Percentiles rank a stretch among this genome's conserved stretches.
Evolutionary conservation across 768 basidiomycete species (phyloP).

Genomic region (Coprinopsis strossmayeri): DNA sequence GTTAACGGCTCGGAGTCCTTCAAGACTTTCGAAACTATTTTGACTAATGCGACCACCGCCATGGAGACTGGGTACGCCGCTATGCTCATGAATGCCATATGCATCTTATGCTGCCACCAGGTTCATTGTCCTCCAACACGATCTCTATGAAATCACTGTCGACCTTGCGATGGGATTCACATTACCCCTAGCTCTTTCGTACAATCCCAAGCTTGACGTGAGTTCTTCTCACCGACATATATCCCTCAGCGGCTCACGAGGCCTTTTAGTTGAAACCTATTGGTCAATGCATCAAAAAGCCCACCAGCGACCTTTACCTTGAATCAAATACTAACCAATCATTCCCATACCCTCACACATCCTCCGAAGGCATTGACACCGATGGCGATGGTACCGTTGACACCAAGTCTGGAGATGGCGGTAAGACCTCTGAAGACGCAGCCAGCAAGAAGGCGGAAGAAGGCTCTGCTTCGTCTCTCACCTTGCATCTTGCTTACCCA

Average conservation of each 20-base stretch:
- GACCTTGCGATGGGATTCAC: conserved; percentile 89
- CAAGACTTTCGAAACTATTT: conserved; percentile 65
- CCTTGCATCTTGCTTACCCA: not conserved
- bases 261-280: conserved; percentile 46
- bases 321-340: conserved; percentile 73
- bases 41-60: conserved; percentile 51
- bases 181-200: conserved; percentile 64
- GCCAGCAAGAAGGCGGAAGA: not conserved
- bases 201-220: conserved; percentile 62
- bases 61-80: conserved; percentile 49
- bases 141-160: conserved; percentile 78
- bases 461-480: not conserved
- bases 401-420: conserved; percentile 22
- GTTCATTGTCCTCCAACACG: conserved; percentile 88
- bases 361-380: conserved; percentile 28
- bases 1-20: conserved; percentile 61
- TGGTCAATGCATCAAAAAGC: conserved; percentile 65
- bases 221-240: conserved; percentile 10
- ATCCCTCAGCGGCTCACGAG: not conserved
- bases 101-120: conserved; percentile 23
- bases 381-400: conserved; percentile 34
- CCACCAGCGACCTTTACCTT: conserved; percentile 65
- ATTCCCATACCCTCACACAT: conserved; percentile 49
- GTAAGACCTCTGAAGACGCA: conserved; percentile 8
- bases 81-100: not conserved